Conservation (phyloP, 805 yeast genomes). For the Brettanomyces sp. region DNA sequence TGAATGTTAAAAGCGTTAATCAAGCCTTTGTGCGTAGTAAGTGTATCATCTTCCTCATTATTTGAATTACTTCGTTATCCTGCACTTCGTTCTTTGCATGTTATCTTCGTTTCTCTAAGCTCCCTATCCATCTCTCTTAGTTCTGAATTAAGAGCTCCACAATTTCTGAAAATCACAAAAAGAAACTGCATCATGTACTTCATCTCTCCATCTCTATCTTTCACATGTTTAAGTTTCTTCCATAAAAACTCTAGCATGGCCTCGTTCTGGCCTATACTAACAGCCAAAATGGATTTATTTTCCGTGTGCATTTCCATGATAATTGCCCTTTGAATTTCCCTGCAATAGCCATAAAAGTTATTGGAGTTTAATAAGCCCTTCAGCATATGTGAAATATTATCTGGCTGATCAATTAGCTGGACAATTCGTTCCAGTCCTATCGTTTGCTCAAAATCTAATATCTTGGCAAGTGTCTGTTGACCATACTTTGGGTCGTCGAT, state of each 20-base stretch:
- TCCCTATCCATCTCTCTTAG: background rate
- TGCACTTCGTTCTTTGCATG: background rate
- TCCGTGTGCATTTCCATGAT: no score
- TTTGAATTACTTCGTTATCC: background rate
- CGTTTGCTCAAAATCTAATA: background rate
- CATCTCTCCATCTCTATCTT: no score
- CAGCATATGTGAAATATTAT: background rate
- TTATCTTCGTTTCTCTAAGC: background rate
- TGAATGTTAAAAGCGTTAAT: no score
- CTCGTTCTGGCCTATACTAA: no score
- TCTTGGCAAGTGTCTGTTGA: background rate
- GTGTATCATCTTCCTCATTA: background rate
- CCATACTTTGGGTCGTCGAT: conserved; percentile 1
- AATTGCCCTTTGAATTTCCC: background rate
- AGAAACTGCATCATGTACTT: background rate
- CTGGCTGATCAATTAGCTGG: background rate
- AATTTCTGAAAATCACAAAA: background rate
- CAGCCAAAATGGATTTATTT: no score
- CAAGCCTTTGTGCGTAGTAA: background rate
- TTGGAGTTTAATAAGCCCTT: background rate
- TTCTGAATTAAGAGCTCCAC: background rate
- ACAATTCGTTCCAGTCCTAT: background rate
- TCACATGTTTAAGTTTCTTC: no score
- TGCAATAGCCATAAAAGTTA: background rate
- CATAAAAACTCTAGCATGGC: no score